Evolutionary conservation across 192 early-diverging fungal genomes (phyloP), one percentile per base, ranked within the genome.

Genomic region (Coemansia sp.): DNA sequence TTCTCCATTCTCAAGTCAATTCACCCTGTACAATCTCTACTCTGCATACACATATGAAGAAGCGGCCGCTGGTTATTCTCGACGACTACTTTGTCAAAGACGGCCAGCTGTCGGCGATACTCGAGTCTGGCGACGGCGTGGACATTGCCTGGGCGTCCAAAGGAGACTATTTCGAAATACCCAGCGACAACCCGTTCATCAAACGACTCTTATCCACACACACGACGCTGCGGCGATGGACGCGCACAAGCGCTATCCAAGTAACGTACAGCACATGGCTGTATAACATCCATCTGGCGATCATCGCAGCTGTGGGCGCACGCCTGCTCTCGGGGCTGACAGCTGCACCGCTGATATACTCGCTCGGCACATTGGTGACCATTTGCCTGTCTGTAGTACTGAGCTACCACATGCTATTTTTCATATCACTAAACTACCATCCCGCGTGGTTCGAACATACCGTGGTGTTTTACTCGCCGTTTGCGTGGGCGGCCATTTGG

Each of bases 401-500:
- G 23, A 67, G 56, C 39, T 82, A 73, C 70, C 79, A 82, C 38
- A 35, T 73, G 38, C 8, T 64, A 17, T 82, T 76, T 54, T 76
- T 76, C 50, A 41, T 76, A 1, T 57, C 79, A 8, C 43, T 82
- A 5, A 75, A 82, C 39, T 76, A 66, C 55, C 48, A 27, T 15
- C 74, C 71, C 0, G 24, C 12, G 39, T 76, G 66, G 73, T 82
- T 76, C 23, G 79, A 73, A 54, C 57, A 50, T 5, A 69, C 70
- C 0, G 73, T 76, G 10, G 47, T 82, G 10, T 70, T 67, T 53
- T 67, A 69, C 32, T 82, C 79, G 63, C 79, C 79, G n/a, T 76
- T 82, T 45, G 79, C 79, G 11, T 76, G 74, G 73, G 79, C 73
- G 7, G 70, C 70, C 8, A 66, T 73, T 11, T 82, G 74, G 73